Conservation (phyloP, 257 asterid species). For the Cinchona pubescens region DNA sequence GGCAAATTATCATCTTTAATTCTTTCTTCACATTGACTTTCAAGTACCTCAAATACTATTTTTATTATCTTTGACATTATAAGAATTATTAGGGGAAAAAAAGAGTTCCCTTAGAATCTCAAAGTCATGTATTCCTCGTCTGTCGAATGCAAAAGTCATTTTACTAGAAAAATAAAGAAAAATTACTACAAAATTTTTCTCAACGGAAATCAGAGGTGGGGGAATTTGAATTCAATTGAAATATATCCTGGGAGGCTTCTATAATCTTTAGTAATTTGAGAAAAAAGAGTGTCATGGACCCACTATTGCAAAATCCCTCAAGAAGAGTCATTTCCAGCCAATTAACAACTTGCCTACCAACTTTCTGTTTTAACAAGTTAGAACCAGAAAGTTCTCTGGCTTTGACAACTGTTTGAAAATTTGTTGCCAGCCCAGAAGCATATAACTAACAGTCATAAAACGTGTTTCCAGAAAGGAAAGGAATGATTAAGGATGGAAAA, state of each 20-base stretch:
- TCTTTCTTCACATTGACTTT: neutral
- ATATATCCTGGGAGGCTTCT: neutral
- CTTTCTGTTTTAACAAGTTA: neutral
- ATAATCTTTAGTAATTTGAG: neutral
- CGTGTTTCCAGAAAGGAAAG: neutral
- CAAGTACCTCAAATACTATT: neutral
- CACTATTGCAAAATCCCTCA: neutral
- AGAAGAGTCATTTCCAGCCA: neutral
- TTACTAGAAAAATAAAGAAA: neutral
- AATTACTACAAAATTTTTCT: no score
- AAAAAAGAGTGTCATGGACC: neutral
- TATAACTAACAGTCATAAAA: neutral
- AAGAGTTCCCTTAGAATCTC: neutral
- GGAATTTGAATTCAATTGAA: no score
- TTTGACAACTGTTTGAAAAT: neutral
- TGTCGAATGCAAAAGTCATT: neutral
- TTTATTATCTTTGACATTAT: neutral
- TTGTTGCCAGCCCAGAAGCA: neutral
- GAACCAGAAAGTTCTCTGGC: neutral
- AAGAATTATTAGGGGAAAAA: neutral
- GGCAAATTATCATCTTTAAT: neutral
- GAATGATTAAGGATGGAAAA: neutral
- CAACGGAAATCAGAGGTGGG: neutral
- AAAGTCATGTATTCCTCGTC: neutral
- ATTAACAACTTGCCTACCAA: neutral